phyloP scores from a whole-genome alignment of 495 filamentous ascomycete genomes.

The Tirmania nivea region DNA sequence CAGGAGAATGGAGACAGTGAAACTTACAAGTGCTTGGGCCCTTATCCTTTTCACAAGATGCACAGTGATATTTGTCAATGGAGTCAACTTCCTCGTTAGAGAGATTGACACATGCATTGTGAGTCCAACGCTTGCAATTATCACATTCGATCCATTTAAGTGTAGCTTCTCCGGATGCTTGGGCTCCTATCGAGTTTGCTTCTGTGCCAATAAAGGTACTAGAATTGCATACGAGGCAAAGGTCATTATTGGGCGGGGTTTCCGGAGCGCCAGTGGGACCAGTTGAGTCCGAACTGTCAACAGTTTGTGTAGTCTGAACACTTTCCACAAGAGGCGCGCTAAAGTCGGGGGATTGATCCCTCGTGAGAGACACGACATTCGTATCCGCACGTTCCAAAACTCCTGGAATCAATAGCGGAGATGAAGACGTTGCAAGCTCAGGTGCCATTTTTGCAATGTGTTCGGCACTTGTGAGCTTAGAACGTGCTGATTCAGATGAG shows the following conservation, averaged over 20 bases:
- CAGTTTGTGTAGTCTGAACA: background rate
- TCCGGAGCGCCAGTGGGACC: background rate
- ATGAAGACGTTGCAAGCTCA: no score
- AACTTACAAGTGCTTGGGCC: constrained; percentile 48
- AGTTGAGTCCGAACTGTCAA: background rate
- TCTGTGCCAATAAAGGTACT: constrained; percentile 12
- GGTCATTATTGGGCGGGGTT: background rate
- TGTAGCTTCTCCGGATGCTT: constrained; percentile 8
- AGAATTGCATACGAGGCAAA: constrained; percentile 12
- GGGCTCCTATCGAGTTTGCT: constrained; percentile 10
- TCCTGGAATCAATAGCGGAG: no score
- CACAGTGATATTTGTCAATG: constrained; percentile 53
- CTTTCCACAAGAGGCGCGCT: background rate
- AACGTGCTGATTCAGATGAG: no score
- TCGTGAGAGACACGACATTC: no score
- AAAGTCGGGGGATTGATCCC: no score
- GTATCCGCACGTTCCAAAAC: no score
- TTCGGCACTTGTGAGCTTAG: no score
- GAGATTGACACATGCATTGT: constrained; percentile 51
- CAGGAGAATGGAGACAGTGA: constrained; percentile 13
- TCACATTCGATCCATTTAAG: constrained; percentile 56
- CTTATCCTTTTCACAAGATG: constrained; percentile 33
- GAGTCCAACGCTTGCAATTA: constrained; percentile 54
- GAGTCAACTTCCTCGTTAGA: constrained; percentile 46
- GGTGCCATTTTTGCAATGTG: no score